Conservation (phyloP, 805 yeast genomes). For the Candida vaughaniae region DNA sequence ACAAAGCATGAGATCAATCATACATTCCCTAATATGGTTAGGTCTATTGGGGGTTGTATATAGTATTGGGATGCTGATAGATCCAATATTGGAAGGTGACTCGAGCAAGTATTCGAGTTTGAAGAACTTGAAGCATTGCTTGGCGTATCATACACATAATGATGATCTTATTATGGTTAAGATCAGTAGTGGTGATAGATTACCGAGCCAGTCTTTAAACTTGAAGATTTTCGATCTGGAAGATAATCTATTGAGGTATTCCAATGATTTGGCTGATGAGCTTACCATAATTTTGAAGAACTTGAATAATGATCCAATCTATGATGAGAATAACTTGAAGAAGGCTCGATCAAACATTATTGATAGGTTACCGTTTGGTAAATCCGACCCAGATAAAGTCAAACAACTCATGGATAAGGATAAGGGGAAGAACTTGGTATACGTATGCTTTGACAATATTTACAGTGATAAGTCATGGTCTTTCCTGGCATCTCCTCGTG, state of each 20-base stretch:
- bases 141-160: slow-evolving; percentile 33
- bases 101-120: slow-evolving; percentile 26
- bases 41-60: slow-evolving; percentile 5
- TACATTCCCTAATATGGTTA: slow-evolving; percentile 3
- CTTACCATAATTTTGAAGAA: slow-evolving; percentile 36
- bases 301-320: slow-evolving; percentile 26
- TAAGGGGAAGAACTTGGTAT: slow-evolving; percentile 27
- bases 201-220: slow-evolving; percentile 34
- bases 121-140: slow-evolving; percentile 32
- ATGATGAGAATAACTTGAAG: slow-evolving; percentile 6
- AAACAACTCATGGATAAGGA: slow-evolving; percentile 18
- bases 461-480: slow-evolving; percentile 44
- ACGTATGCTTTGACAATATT: slow-evolving; percentile 43
- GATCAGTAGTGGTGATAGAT: slow-evolving; percentile 28
- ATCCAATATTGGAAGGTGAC: slow-evolving; percentile 34
- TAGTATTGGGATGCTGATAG: slow-evolving; percentile 35
- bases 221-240: slow-evolving; percentile 38
- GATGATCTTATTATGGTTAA: slow-evolving; percentile 38
- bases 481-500: slow-evolving; percentile 30
- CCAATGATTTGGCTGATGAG: slow-evolving; percentile 30
- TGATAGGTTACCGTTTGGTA: slow-evolving; percentile 9
- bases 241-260: slow-evolving; percentile 32
- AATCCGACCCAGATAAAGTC: slow-evolving; percentile 5
- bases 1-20: no score
- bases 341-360: slow-evolving; percentile 9